Evolutionary conservation across 148 eudicot genomes (phyloP).

Genomic region (Linanthus parryae): DNA sequence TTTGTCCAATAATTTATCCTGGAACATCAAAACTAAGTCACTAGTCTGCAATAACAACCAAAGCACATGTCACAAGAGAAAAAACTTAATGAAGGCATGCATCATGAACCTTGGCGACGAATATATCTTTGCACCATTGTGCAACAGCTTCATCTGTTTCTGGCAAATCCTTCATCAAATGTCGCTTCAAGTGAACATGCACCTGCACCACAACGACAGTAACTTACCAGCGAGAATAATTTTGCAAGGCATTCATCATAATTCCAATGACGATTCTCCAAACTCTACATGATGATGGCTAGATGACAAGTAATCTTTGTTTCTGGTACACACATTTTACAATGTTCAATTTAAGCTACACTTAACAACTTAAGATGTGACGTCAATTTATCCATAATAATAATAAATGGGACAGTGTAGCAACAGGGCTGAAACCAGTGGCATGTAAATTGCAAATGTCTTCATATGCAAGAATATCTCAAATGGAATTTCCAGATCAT

Average conservation of each 20-base stretch:
- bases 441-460: too few species aligned
- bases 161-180: constrained; percentile 78
- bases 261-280: neutral
- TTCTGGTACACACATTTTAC: too few species aligned
- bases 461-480: too few species aligned
- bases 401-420: too few species aligned
- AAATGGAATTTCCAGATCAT: too few species aligned
- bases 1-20: constrained; percentile 83
- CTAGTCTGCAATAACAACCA: neutral
- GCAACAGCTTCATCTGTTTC: constrained; percentile 84
- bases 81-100: too few species aligned
- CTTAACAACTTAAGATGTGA: too few species aligned
- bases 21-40: constrained; percentile 1
- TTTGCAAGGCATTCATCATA: neutral
- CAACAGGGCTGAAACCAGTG: too few species aligned
- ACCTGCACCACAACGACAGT: constrained; percentile 45
- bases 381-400: too few species aligned
- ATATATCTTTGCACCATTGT: constrained; percentile 90
- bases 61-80: neutral
- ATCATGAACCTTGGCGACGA: constrained; percentile 62
- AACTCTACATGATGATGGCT: too few species aligned
- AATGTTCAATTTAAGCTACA: too few species aligned
- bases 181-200: constrained; percentile 82
- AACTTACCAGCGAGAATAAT: neutral
- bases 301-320: too few species aligned